A percentile compares a stretch with the other conserved stretches of the same genome.
phyloP scores from a whole-genome alignment of 805 yeast genomes.

The Yarrowia sp. region DNA sequence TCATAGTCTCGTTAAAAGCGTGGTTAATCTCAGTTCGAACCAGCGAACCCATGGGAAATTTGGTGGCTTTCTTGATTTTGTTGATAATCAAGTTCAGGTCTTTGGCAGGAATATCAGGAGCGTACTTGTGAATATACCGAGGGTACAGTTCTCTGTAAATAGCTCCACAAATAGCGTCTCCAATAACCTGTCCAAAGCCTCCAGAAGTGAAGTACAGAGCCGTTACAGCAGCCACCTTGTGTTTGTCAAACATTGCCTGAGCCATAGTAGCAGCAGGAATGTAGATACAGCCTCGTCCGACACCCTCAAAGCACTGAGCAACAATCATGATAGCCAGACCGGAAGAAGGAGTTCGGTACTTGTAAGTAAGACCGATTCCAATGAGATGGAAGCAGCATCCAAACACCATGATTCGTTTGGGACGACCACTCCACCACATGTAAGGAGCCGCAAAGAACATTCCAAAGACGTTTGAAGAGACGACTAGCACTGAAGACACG shows the following conservation, averaged over 20 bases:
- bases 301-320: constrained; percentile 17
- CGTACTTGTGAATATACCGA: constrained; percentile 14
- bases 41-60: constrained; percentile 17
- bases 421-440: constrained; percentile 13
- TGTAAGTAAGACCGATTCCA: constrained; percentile 9
- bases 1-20: constrained; percentile 18
- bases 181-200: constrained; percentile 7
- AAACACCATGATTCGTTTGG: not conserved
- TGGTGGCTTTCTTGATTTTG: constrained; percentile 21
- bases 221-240: constrained; percentile 4
- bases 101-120: constrained; percentile 1
- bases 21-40: constrained; percentile 11
- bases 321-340: constrained; percentile 11
- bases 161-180: constrained; percentile 14
- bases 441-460: constrained; percentile 1
- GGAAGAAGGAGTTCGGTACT: not conserved
- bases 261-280: constrained; percentile 10
- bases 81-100: constrained; percentile 8
- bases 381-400: constrained; percentile 11
- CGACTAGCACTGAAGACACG: not conserved
- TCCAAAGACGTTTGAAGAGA: constrained; percentile 4
- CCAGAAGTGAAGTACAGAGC: not conserved
- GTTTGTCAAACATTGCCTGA: constrained; percentile 16
- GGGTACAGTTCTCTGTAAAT: constrained; percentile 17
- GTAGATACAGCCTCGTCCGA: constrained; percentile 12